Conservation (phyloP, 1,284 basidiomycete species). For the Cryptococcus sp. region DNA sequence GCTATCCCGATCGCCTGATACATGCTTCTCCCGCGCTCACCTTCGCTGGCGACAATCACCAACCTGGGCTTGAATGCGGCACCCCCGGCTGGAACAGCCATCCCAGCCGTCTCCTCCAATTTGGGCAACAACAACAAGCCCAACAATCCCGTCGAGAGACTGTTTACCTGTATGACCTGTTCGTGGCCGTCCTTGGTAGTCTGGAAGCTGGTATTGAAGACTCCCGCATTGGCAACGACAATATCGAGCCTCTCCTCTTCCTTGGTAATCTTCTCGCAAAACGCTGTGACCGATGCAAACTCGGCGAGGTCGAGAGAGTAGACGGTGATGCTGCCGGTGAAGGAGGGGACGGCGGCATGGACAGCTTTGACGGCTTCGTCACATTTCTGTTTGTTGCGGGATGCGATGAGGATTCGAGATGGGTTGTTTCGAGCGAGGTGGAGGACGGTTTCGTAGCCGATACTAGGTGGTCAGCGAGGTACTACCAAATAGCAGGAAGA, state of each 20-base stretch:
- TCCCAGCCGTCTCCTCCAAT: constrained; percentile 5
- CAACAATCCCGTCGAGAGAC: constrained; percentile 6
- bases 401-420: constrained; percentile 7
- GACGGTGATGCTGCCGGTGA: constrained; percentile 2
- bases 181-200: constrained; percentile 6
- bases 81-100: constrained; percentile 5
- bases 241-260: constrained; percentile 6
- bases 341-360: constrained; percentile 1
- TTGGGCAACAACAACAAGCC: constrained; percentile 8
- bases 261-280: background rate
- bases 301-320: constrained; percentile 2
- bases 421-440: constrained; percentile 7
- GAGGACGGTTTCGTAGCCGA: constrained; percentile 6
- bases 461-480: background rate
- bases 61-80: constrained; percentile 4
- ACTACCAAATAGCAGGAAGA: too few species aligned
- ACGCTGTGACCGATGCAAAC: constrained; percentile 2
- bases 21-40: background rate
- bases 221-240: constrained; percentile 9
- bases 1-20: background rate
- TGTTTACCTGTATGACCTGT: constrained; percentile 6
- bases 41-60: constrained; percentile 7
- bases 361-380: constrained; percentile 1
- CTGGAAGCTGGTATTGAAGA: background rate
- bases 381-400: background rate